phyloP scores from a whole-genome alignment of 805 yeast species.

The Starmerella scarabaei region DNA sequence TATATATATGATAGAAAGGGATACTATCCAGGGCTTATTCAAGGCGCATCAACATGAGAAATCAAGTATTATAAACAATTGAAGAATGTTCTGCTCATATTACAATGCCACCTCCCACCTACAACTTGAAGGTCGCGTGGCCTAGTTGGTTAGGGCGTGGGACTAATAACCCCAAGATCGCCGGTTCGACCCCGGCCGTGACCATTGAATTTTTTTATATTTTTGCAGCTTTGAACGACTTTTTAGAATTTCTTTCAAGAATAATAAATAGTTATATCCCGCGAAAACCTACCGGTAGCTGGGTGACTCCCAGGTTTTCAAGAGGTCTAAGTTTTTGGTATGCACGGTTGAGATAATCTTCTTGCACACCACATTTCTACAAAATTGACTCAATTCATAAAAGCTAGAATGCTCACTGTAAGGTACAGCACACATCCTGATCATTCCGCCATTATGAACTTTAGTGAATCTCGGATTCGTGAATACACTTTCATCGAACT shows the following conservation, averaged over 20 bases:
- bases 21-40: too few species aligned
- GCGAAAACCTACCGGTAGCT: not conserved
- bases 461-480: constrained; percentile 13
- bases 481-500: constrained; percentile 11
- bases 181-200: constrained; percentile 35
- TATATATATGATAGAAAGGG: too few species aligned
- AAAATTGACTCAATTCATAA: constrained; percentile 59
- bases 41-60: too few species aligned
- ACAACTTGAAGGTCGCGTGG: constrained; percentile 35
- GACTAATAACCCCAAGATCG: constrained; percentile 44
- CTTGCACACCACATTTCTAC: constrained; percentile 37
- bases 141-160: constrained; percentile 52
- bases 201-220: constrained; percentile 19
- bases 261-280: not conserved
- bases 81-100: not conserved
- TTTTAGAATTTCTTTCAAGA: not conserved
- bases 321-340: constrained; percentile 16
- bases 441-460: constrained; percentile 22
- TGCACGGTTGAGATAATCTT: constrained; percentile 68
- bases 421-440: constrained; percentile 54
- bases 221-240: not conserved
- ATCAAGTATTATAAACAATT: too few species aligned
- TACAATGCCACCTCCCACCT: not conserved
- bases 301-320: constrained; percentile 15
- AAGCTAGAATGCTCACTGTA: constrained; percentile 92